Evolutionary conservation across 2,329 filamentous ascomycete genomes (phyloP).

Genomic region (Phyllosticta ampelicida): DNA sequence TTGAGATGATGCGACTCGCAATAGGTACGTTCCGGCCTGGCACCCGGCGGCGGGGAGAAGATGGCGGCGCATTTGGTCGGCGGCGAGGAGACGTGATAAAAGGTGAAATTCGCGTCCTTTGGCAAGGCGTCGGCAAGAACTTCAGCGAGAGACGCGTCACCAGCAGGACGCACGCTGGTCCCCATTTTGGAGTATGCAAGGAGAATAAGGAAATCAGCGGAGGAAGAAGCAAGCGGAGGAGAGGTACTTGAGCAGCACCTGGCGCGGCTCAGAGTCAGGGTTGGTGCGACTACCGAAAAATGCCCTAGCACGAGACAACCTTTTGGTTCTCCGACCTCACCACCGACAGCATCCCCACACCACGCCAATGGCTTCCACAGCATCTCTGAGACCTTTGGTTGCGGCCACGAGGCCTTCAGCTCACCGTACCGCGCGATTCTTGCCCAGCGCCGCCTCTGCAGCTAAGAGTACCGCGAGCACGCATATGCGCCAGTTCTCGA

Average conservation of each 20-base stretch:
- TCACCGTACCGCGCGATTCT: conserved; percentile 17
- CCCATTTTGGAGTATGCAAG: background rate
- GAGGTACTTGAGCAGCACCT: background rate
- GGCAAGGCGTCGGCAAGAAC: conserved; percentile 44
- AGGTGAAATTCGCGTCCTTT: conserved; percentile 47
- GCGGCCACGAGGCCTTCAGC: conserved; percentile 18
- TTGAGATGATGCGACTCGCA: conserved; percentile 75
- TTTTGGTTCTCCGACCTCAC: conserved; percentile 11
- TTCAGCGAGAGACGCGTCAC: conserved; percentile 18
- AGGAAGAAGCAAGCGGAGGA: background rate
- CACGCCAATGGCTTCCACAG: conserved; percentile 38
- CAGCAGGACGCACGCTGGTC: background rate
- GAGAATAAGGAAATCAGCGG: background rate
- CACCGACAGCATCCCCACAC: conserved; percentile 11
- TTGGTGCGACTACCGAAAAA: conserved; percentile 5
- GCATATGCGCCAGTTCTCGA: background rate
- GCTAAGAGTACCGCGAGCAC: conserved; percentile 25
- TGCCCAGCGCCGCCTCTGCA: conserved; percentile 16
- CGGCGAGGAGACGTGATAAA: conserved; percentile 82
- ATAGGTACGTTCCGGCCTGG: conserved; percentile 65
- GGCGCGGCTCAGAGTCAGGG: background rate
- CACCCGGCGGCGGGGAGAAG: conserved; percentile 65
- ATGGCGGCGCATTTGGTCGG: conserved; percentile 64
- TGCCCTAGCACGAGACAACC: conserved; percentile 11
- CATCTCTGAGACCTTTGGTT: conserved; percentile 25